Conservation (phyloP, 345 rosid species). For the Murraya paniculata region DNA sequence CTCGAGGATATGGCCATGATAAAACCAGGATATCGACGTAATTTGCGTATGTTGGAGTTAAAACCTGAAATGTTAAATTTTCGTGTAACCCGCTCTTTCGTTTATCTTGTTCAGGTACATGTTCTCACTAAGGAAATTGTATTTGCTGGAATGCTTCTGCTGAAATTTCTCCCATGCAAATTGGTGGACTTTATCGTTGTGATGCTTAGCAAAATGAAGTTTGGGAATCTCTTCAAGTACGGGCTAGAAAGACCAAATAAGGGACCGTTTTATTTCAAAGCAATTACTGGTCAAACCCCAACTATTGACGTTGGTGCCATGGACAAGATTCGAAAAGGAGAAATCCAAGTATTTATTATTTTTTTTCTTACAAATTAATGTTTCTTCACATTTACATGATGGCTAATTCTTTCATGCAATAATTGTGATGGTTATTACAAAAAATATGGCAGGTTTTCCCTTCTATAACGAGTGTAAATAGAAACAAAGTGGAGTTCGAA, state of each 20-base stretch:
- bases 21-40: too few species aligned
- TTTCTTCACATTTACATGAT: background rate
- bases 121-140: background rate
- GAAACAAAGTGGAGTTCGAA: background rate
- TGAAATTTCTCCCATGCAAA: background rate
- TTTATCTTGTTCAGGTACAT: background rate
- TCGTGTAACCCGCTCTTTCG: background rate
- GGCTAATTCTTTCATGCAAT: background rate
- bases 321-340: slow-evolving; percentile 11
- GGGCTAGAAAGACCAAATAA: background rate
- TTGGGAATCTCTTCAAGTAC: background rate
- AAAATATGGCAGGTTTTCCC: background rate
- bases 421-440: background rate
- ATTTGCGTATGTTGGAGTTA: background rate
- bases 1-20: background rate
- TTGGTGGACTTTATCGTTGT: background rate
- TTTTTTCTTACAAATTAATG: background rate
- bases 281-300: slow-evolving; percentile 11
- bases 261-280: slow-evolving; percentile 18
- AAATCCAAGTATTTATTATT: background rate
- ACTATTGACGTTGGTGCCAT: slow-evolving; percentile 23
- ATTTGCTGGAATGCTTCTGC: background rate
- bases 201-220: background rate
- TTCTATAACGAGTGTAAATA: background rate
- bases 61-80: background rate